Base-by-base conservation (phyloP, 1,284 basidiomycete species). In the Microbotryum intermedium region DNA sequence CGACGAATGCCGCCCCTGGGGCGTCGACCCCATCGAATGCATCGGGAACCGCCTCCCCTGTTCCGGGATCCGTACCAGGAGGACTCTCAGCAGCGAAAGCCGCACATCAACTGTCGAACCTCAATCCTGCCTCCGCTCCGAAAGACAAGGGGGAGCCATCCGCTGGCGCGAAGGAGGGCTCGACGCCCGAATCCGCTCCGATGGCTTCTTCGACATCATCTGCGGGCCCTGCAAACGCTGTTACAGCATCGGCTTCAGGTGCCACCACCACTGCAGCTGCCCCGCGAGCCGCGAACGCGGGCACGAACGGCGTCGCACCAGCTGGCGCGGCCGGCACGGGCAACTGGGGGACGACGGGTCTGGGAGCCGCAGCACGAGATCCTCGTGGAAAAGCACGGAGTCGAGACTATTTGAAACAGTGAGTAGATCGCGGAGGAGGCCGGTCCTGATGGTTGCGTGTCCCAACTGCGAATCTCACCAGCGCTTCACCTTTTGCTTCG, bases 361-460 rank as follows among this genome's bases (percentile, higher is more conserved):
- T 11, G 51, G 58, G 26, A 69, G 72, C 83, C 53, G 83, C 81
- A 34, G 87, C 83, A 57, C 85, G 87, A 65, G 92, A 98, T 76
- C 90, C 91, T 23, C 94, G 95, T 76, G 89, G 89, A 69, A 83
- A 94, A 68, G 91, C 92, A 47, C 83, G 90, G 65, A 94, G 90
- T 78, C 81, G 93, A 60, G 95, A 98, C 65, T 99, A 97, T 75
- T 82, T 99, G 69, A 97, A 98, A 76, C 94, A 98, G 84, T 91
- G 70, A 69, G 86, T 81, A 8, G 34, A 7, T 30, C 20, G 11
- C 21, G 16, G 28, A 48, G 16, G 28, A 48, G 28, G 28, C 26
- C 4, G 21, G 6, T 20, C 13, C 20, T 18, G 23, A 48, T 11
- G 29, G 34, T 28, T 7, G 10, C 34, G 23, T 30, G n/a, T 46